phyloP scores from a whole-genome alignment of 192 early-diverging fungal genomes.

The Coemansia sp. region DNA sequence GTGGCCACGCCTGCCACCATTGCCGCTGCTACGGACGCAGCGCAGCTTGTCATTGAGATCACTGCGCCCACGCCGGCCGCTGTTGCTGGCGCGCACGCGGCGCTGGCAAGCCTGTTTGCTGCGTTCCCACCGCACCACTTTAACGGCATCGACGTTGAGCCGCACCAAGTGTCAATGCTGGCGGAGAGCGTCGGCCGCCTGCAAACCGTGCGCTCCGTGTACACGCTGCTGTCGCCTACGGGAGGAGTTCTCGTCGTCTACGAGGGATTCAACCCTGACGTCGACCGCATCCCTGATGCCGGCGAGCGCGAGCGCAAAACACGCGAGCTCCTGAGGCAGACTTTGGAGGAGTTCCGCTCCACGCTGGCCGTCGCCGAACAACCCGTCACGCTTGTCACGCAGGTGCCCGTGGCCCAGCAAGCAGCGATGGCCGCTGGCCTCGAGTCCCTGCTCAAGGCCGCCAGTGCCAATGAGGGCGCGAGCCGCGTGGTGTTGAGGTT shows the following conservation, averaged over 20 bases:
- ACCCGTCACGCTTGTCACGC: slow-evolving; percentile 60
- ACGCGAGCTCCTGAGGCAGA: slow-evolving; percentile 49
- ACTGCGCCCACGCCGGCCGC: slow-evolving; percentile 67
- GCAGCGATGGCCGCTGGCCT: slow-evolving; percentile 70
- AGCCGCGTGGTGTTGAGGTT: slow-evolving; percentile 72
- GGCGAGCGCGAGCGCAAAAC: slow-evolving; percentile 61
- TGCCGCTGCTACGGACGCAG: slow-evolving; percentile 38
- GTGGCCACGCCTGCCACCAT: slow-evolving; percentile 53
- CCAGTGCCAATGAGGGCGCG: slow-evolving; percentile 47
- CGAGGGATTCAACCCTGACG: slow-evolving; percentile 61
- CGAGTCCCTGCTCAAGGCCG: slow-evolving; percentile 63
- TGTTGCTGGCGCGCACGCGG: slow-evolving; percentile 64
- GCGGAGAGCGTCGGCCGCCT: slow-evolving; percentile 67
- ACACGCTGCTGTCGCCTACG: slow-evolving; percentile 72
- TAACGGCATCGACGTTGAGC: slow-evolving; percentile 71
- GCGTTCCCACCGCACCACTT: slow-evolving; percentile 63
- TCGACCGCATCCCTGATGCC: slow-evolving; percentile 49
- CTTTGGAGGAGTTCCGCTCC: slow-evolving; percentile 69
- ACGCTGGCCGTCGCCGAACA: slow-evolving; percentile 66
- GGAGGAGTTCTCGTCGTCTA: slow-evolving; percentile 80
- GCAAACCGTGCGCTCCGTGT: slow-evolving; percentile 65
- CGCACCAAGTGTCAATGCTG: slow-evolving; percentile 71
- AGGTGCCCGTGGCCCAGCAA: slow-evolving; percentile 77
- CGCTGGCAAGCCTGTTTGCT: slow-evolving; percentile 58
- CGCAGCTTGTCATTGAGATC: slow-evolving; percentile 68